Evolutionary conservation across 2,329 filamentous ascomycete species (phyloP).

Genomic region (Diaporthe citriasiana): DNA sequence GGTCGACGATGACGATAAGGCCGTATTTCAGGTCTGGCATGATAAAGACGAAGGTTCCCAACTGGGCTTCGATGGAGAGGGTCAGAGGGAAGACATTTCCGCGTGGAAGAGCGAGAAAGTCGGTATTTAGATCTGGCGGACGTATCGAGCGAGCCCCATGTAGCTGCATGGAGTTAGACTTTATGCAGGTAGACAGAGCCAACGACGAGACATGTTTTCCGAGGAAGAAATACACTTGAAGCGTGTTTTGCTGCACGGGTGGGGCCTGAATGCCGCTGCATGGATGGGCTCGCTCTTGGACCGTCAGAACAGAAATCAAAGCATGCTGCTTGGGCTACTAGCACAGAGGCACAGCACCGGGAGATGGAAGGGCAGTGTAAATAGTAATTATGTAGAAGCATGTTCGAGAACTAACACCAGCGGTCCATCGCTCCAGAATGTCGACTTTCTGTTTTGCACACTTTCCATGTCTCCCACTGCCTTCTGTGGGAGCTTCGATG

Average conservation of each 20-base stretch:
- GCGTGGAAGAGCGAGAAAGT: slow-evolving; percentile 19
- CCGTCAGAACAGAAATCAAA: background rate
- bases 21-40: slow-evolving; percentile 70
- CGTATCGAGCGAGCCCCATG: background rate
- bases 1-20: slow-evolving; percentile 72
- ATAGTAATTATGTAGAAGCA: background rate
- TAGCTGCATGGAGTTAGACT: background rate
- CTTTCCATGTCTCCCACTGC: background rate
- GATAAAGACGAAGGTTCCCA: slow-evolving; percentile 40
- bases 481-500: background rate
- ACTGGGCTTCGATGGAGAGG: slow-evolving; percentile 28
- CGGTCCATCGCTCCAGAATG: too few relatives aligned
- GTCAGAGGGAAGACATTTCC: slow-evolving; percentile 10
- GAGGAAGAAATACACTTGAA: too few relatives aligned
- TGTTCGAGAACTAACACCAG: background rate
- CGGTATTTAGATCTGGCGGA: background rate
- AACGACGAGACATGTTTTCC: background rate
- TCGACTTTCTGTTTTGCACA: too few relatives aligned
- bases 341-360: background rate
- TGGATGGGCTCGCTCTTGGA: too few relatives aligned
- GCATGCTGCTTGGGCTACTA: too few relatives aligned
- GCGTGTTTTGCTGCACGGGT: too few relatives aligned
- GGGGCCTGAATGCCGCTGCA: too few relatives aligned
- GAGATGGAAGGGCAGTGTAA: background rate
- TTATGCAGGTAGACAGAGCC: background rate